Conservation (phyloP, 768 basidiomycete genomes). For the Coprinellus micaceus region DNA sequence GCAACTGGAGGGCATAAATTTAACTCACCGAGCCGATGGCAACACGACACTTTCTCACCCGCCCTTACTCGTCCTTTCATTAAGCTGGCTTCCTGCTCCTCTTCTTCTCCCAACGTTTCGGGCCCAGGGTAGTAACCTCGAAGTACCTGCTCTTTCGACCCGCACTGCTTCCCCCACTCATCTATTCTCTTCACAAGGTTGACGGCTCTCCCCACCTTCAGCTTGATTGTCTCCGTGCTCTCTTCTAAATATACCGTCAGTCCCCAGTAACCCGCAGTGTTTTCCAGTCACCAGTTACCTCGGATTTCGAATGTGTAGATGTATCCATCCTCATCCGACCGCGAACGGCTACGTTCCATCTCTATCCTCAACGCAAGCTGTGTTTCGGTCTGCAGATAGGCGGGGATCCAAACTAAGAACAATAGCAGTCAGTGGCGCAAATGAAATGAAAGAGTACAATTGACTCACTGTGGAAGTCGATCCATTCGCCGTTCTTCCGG, state of each 20-base stretch:
- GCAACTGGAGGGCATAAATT: neutral
- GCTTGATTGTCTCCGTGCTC: constrained; percentile 43
- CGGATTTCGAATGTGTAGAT: constrained; percentile 82
- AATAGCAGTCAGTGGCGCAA: constrained; percentile 10
- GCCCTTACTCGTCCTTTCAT: constrained; percentile 64
- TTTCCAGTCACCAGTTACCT: constrained; percentile 34
- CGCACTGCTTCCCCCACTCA: constrained; percentile 81
- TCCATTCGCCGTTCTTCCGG: constrained; percentile 45
- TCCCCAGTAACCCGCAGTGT: neutral
- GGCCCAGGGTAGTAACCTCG: constrained; percentile 72
- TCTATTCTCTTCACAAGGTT: constrained; percentile 71
- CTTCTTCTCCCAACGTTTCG: constrained; percentile 36
- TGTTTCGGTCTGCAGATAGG: constrained; percentile 58
- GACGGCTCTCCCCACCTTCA: constrained; percentile 78
- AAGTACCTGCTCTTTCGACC: constrained; percentile 68
- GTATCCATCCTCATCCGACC: constrained; percentile 64
- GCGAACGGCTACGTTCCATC: constrained; percentile 47
- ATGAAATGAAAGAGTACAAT: constrained; percentile 9
- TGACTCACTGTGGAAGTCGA: constrained; percentile 54
- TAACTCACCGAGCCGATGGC: constrained; percentile 58
- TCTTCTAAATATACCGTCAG: constrained; percentile 1
- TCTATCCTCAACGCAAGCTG: constrained; percentile 48
- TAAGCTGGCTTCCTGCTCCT: constrained; percentile 39
- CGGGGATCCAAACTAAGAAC: constrained; percentile 62
- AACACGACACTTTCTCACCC: constrained; percentile 59